Conservation (phyloP, 768 basidiomycete genomes). For the Kwoniella dendrophila region DNA sequence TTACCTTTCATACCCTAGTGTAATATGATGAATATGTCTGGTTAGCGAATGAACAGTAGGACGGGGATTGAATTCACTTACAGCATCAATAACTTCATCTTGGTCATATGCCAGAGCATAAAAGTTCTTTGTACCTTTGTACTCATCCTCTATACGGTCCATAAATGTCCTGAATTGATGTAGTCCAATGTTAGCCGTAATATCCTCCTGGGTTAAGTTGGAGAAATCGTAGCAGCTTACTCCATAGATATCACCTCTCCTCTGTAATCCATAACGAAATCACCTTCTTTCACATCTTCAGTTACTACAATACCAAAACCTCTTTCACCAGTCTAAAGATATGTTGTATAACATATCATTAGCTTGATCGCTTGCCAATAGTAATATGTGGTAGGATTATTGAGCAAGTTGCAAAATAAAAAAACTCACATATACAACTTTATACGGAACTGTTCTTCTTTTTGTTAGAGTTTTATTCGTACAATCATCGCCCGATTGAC, state of each 20-base stretch:
- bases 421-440: conserved; percentile 53
- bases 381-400: too few relatives aligned
- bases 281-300: conserved; percentile 51
- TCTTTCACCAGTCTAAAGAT: conserved; percentile 51
- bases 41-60: neutral
- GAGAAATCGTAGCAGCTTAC: conserved; percentile 28
- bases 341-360: too few relatives aligned
- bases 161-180: conserved; percentile 42
- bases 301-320: conserved; percentile 55
- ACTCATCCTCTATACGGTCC: conserved; percentile 47
- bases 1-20: conserved; percentile 56
- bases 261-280: conserved; percentile 57
- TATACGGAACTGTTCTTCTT: conserved; percentile 36
- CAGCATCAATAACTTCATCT: conserved; percentile 58
- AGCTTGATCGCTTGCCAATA: too few relatives aligned
- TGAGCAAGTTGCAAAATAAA: too few relatives aligned
- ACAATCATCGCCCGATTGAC: conserved; percentile 53
- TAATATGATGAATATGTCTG: neutral
- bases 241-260: conserved; percentile 55
- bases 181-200: conserved; percentile 1
- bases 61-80: conserved; percentile 19
- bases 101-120: conserved; percentile 58
- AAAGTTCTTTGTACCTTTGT: conserved; percentile 51
- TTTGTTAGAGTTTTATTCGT: conserved; percentile 52
- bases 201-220: neutral